Conservation (phyloP, 331 rosid genomes). For the Quercus lobata region DNA sequence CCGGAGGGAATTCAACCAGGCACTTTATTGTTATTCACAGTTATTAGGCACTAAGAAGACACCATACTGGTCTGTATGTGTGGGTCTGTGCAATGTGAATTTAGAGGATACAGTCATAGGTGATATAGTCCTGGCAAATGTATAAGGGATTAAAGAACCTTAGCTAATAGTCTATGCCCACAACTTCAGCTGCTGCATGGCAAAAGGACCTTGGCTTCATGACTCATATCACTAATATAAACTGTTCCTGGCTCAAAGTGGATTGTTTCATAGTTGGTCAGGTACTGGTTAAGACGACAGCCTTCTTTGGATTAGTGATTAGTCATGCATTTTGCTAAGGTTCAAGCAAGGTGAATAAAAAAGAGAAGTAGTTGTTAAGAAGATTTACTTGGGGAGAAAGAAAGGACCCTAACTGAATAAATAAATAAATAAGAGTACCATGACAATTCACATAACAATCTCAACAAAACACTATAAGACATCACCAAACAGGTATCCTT, state of each 20-base stretch:
- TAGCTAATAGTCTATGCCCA: background rate
- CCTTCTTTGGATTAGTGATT: too few relatives aligned
- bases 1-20: constrained; percentile 8
- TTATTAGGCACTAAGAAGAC: background rate
- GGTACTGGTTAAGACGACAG: background rate
- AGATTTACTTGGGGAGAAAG: background rate
- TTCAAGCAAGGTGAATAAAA: too few relatives aligned
- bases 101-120: background rate
- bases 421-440: background rate
- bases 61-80: constrained; percentile 6
- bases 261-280: background rate
- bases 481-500: background rate
- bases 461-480: background rate
- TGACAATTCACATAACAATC: background rate
- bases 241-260: background rate
- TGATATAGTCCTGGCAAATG: background rate
- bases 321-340: too few relatives aligned
- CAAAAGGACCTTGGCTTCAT: background rate
- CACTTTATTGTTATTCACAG: constrained; percentile 5
- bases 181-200: background rate
- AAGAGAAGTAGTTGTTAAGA: background rate
- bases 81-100: background rate
- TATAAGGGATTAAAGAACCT: background rate
- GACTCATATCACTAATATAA: background rate
- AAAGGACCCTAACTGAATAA: background rate